These are phyloP conservation scores for Mariannaea elegans DNA, from an alignment of 2,329 filamentous ascomycete genomes.

Conservation along the genomic window DNA sequence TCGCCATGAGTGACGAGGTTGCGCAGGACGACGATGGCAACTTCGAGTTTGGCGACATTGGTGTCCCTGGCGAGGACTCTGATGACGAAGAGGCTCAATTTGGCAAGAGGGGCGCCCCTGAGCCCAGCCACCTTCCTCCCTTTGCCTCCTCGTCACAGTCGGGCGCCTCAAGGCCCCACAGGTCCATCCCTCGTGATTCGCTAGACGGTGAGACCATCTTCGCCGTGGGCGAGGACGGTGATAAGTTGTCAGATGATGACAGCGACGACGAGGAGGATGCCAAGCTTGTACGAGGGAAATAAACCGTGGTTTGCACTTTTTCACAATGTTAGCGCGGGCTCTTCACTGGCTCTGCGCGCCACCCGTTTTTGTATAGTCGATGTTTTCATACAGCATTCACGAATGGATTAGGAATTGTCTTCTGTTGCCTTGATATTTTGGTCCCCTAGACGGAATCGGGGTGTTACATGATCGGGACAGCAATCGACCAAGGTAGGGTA, in stretches of 20 bases:
- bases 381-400: constrained; percentile 29
- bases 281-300: constrained; percentile 59
- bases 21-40: constrained; percentile 96
- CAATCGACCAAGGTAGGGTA: constrained; percentile 14
- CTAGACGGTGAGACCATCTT: constrained; percentile 94
- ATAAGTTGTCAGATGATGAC: constrained; percentile 76
- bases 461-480: constrained; percentile 15
- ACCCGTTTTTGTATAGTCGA: constrained; percentile 32
- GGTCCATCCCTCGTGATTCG: constrained; percentile 60
- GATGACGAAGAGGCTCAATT: constrained; percentile 64
- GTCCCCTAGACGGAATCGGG: background rate
- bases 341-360: background rate
- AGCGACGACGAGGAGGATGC: constrained; percentile 62
- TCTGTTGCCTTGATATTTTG: constrained; percentile 6
- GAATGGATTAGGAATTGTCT: constrained; percentile 28
- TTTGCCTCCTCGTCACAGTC: constrained; percentile 35
- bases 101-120: constrained; percentile 46
- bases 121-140: constrained; percentile 39
- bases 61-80: constrained; percentile 71
- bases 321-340: background rate
- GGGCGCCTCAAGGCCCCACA: constrained; percentile 29
- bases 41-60: constrained; percentile 94
- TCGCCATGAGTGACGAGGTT: constrained; percentile 99
- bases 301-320: constrained; percentile 16
- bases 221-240: constrained; percentile 85